Base-by-base conservation (phyloP, 2,329 filamentous ascomycete genomes). In the Gnomoniopsis sp. region DNA sequence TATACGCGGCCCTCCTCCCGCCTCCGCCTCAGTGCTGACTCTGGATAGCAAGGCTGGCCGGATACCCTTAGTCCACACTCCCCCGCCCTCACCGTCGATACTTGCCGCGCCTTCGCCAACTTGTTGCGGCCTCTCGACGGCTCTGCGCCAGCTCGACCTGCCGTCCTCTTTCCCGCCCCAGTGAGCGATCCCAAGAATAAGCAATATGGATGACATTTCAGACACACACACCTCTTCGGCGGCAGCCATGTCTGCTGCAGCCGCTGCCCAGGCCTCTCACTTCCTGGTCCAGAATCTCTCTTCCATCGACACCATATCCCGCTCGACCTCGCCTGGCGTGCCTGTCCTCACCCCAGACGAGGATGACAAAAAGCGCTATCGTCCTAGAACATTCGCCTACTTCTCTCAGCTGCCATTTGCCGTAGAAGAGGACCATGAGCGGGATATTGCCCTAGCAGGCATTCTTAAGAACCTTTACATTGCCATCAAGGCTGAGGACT, bases 401-500 rank as follows among this genome's bases (percentile, higher is more conserved):
- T 91, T 93, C 72, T 83, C 87, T 65, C 89, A 95, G 70, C 84
- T 99, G 53, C 96, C 96, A 38, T 99, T 98, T 71, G 77, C 86
- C 58, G 88, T 93, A 57, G 96, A 99, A 74, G 86, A 89, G 70
- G 89, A 93, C 63, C 72, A 80, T 36, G 84, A 92, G 74, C 85
- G 93, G 63, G 88, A 96, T 70, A 82, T 81, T 53, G 91, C 93
- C 62, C 79, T 99, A 49, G 82, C 88, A 49, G 91, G 92, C 71
- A 98, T 97, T 67, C 81, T 98, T 66, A 95, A 93, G 72, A 90
- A 96, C 69, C 87, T 99, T 33, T 98, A 96, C 72, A 90, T 97
- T 66, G 86, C 93, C 58, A 82, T 99, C 63, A 88, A 92, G 70
- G 89, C 95, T 3, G 92, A 96, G 65, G 95, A 99, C 74, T 98